Conservation (phyloP, 2,329 filamentous ascomycete species). For the Aspergillus sp. region DNA sequence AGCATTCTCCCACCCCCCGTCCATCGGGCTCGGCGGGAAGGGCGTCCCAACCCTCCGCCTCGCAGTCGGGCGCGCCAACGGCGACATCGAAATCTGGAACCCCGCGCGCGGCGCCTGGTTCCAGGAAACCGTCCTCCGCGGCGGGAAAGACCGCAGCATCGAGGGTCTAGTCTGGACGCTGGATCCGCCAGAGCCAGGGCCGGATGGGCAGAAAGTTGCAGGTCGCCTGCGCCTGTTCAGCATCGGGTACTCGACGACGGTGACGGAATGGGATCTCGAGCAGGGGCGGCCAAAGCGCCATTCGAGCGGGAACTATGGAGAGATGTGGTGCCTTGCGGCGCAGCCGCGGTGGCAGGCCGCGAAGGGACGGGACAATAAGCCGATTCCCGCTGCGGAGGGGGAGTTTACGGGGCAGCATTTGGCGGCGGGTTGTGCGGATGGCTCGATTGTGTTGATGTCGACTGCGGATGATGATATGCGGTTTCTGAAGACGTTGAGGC, state of each 20-base stretch:
- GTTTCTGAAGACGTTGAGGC: slow-evolving; percentile 74
- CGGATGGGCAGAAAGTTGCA: slow-evolving; percentile 57
- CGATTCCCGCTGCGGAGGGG: slow-evolving; percentile 34
- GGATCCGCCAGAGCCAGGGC: slow-evolving; percentile 68
- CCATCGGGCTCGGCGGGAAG: slow-evolving; percentile 46
- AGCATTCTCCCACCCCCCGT: slow-evolving; percentile 79
- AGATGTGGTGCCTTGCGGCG: slow-evolving; percentile 93
- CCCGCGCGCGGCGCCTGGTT: slow-evolving; percentile 79
- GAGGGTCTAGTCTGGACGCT: slow-evolving; percentile 92
- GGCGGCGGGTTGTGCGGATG: slow-evolving; percentile 87
- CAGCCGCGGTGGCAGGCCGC: slow-evolving; percentile 64
- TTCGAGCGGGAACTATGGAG: slow-evolving; percentile 87
- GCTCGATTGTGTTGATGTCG: slow-evolving; percentile 81
- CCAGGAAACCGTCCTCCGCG: slow-evolving; percentile 82
- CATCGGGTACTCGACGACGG: slow-evolving; percentile 86
- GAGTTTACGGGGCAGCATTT: slow-evolving; percentile 60
- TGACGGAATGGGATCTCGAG: slow-evolving; percentile 93
- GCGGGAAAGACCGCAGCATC: slow-evolving; percentile 80
- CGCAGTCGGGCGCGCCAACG: slow-evolving; percentile 88
- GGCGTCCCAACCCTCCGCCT: slow-evolving; percentile 67
- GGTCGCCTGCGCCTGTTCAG: slow-evolving; percentile 88
- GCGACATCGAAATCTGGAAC: slow-evolving; percentile 98
- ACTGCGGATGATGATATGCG: slow-evolving; percentile 80
- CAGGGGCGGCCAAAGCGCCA: slow-evolving; percentile 75
- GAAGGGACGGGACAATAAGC: slow-evolving; percentile 38